Evolutionary conservation across 2,329 filamentous ascomycete species (phyloP).

Genomic region (Botrytis galanthina): DNA sequence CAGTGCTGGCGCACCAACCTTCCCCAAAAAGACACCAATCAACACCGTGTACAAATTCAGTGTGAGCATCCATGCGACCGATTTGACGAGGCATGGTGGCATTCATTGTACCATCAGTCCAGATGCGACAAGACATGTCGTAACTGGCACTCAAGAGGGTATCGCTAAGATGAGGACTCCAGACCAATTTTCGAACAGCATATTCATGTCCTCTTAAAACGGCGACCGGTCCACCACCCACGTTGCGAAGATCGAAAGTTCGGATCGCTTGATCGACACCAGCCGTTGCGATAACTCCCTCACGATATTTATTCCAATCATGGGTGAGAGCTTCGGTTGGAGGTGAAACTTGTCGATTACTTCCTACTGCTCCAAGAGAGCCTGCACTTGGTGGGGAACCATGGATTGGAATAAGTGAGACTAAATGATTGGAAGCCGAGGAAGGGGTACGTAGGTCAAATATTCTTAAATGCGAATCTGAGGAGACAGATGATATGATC

Average conservation of each 20-base stretch:
- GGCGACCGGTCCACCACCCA: constrained; percentile 67
- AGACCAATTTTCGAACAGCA: constrained; percentile 79
- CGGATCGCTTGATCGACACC: constrained; percentile 86
- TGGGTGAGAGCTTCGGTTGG: constrained; percentile 79
- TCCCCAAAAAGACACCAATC: constrained; percentile 99
- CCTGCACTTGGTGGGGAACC: constrained; percentile 45
- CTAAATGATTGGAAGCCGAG: constrained; percentile 83
- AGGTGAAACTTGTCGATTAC: constrained; percentile 37
- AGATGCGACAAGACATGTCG: constrained; percentile 95
- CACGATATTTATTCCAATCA: constrained; percentile 98
- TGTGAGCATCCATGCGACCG: constrained; percentile 84
- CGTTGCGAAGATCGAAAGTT: constrained; percentile 85
- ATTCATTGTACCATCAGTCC: constrained; percentile 66
- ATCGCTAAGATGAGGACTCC: constrained; percentile 92
- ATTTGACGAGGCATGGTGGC: constrained; percentile 42
- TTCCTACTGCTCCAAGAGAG: constrained; percentile 30
- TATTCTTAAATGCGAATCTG: constrained; percentile 83
- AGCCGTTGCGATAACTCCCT: constrained; percentile 78
- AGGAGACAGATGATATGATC: constrained; percentile 81
- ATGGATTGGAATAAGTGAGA: constrained; percentile 80
- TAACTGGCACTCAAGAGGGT: constrained; percentile 87
- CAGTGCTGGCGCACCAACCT: constrained; percentile 91
- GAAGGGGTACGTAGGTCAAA: constrained; percentile 89
- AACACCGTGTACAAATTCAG: constrained; percentile 92
- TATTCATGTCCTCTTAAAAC: constrained; percentile 86